Base-by-base conservation (phyloP, 352 stramenopile species). In the Elongisporangium prolatum region DNA sequence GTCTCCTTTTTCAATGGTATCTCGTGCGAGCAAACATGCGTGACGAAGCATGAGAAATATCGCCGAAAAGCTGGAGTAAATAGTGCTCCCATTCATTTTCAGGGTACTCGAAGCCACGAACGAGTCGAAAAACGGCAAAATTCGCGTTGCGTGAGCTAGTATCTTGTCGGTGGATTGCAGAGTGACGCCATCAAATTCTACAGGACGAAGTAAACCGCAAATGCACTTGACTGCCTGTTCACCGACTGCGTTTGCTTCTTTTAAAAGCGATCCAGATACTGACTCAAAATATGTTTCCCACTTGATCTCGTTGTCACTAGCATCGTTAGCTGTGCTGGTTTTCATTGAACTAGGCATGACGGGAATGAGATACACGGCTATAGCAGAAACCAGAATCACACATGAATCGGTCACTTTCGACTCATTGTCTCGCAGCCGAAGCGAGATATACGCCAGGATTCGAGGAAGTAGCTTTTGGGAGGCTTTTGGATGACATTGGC, bases 361-460 rank as follows among this genome's bases (percentile, higher is more conserved):
- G 11, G 76, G 74, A 8, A 82, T 7, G 9, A 89, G 65, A 47
- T 86, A 72, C 49, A 89, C 54, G 7, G 68, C 50, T 56, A 91
- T 72, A 1, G 68, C 54, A 0, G 76, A 84, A 21, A 73, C 66
- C n/a, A 91, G 55, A 38, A 86, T 79, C 13, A 65, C 68, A 28
- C 76, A 88, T 3, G 72, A 74, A 16, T 86, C 74, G 1, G 78
- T 86, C 52, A 82, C 75, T 51, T 78, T 74, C 2, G 57, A 38
- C 28, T 88, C 71, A 44, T 70, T 80, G 64, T 91, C 81, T 16
- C 77, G 76, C 57, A 88, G 64, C 3, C 78, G 72, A 53, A 80
- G 59, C 1, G 72, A 67, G 14, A 73, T 38, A 49, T 89, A 89
- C 0, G 67, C 56, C 40, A 82, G 50, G 44, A 85, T 61, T 5